Conservation (phyloP, 2,329 filamentous ascomycete species). For the Sporothrix curviconia region DNA sequence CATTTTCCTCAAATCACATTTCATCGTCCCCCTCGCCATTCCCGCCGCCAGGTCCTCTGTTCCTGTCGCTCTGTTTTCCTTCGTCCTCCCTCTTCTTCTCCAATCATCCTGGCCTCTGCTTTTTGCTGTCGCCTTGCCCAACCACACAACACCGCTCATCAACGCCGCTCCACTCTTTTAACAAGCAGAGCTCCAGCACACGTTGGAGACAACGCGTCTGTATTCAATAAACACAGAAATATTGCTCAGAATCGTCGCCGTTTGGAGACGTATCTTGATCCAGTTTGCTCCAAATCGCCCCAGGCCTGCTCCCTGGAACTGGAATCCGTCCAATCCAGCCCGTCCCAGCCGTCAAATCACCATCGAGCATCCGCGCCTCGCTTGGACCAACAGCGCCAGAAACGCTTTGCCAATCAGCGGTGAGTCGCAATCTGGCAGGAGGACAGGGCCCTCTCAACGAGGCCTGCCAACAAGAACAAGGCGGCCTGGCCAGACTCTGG, state of each 20-base stretch:
- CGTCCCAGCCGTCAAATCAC: constrained; percentile 13
- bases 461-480: background rate
- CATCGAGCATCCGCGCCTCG: background rate
- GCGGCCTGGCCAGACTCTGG: constrained; percentile 3
- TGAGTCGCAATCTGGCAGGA: constrained; percentile 18
- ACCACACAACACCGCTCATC: background rate
- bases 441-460: too few relatives aligned
- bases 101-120: constrained; percentile 34
- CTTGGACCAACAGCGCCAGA: constrained; percentile 1
- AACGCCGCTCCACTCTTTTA: constrained; percentile 3
- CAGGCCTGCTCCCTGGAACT: background rate
- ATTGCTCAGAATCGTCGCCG: too few relatives aligned
- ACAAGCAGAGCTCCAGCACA: too few relatives aligned
- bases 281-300: background rate
- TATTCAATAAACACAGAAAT: too few relatives aligned
- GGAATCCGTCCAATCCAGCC: background rate
- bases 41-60: too few relatives aligned
- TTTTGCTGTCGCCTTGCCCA: constrained; percentile 21
- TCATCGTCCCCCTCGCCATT: constrained; percentile 24
- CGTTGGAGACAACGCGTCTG: too few relatives aligned
- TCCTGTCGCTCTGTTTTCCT: background rate
- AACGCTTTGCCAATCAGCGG: constrained; percentile 17
- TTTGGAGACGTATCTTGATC: background rate
- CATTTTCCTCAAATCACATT: constrained; percentile 46
- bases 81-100: constrained; percentile 36